phyloP scores from a whole-genome alignment of 805 yeast species.

The Saccharomycopsis babjevae region DNA sequence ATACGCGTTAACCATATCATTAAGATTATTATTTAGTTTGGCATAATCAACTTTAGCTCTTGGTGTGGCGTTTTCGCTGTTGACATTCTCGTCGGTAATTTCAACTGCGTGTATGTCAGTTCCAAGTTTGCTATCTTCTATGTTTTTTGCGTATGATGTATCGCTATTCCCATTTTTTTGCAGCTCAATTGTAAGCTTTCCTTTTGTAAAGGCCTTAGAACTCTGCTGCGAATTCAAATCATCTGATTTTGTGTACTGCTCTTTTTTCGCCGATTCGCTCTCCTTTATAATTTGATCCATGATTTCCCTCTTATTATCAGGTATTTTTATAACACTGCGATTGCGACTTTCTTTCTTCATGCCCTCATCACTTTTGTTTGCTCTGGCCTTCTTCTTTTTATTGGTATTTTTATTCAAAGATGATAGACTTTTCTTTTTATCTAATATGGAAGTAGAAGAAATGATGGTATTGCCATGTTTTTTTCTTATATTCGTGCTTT shows the following conservation, averaged over 20 bases:
- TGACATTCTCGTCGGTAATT: constrained; percentile 10
- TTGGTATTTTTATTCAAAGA: neutral
- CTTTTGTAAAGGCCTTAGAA: neutral
- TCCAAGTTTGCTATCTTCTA: constrained; percentile 7
- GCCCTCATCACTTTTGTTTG: neutral
- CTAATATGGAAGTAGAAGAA: neutral
- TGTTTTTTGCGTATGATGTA: constrained; percentile 4
- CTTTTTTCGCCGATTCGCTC: constrained; percentile 4
- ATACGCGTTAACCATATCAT: constrained; percentile 45
- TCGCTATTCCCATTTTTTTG: neutral
- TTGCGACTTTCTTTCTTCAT: neutral
- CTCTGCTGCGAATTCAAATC: neutral
- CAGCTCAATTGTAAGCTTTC: neutral
- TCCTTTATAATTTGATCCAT: neutral
- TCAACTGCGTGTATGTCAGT: neutral
- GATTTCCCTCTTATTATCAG: neutral
- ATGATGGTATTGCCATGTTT: neutral
- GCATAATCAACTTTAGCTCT: constrained; percentile 25
- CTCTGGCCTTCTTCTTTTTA: neutral
- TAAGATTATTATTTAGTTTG: constrained; percentile 32
- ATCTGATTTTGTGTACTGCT: constrained; percentile 19
- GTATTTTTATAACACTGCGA: neutral
- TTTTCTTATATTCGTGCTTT: neutral
- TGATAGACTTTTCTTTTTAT: neutral
- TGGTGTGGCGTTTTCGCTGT: constrained; percentile 13